Evolutionary conservation across 75 land plant species (phyloP).

Genomic region (Pinus albicaulis): DNA sequence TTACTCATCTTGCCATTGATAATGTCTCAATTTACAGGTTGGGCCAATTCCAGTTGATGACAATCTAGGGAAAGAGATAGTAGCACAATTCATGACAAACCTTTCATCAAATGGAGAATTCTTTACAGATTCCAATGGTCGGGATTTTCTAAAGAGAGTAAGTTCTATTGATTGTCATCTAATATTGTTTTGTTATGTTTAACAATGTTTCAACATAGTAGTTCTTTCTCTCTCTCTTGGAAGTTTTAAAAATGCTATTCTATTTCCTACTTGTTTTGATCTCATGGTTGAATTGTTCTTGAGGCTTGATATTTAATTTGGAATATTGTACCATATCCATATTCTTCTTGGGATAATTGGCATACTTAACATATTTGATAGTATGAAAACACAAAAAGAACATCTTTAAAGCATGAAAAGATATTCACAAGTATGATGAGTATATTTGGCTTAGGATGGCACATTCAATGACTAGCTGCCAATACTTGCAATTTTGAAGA

Average conservation of each 20-base stretch:
- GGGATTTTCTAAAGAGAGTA: conserved; percentile 94
- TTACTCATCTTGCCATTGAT: background rate
- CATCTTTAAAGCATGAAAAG: no score
- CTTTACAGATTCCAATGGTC: conserved; percentile 92
- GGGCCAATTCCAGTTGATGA: conserved; percentile 93
- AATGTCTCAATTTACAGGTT: conserved; percentile 45
- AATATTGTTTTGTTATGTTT: conserved; percentile 2
- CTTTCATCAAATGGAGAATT: conserved; percentile 63
- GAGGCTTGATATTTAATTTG: background rate
- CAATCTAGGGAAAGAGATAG: conserved; percentile 81
- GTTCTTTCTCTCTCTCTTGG: no score
- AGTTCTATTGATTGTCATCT: background rate
- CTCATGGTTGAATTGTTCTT: background rate
- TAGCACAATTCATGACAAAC: conserved; percentile 50
- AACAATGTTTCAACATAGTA: no score
- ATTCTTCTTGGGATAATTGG: no score
- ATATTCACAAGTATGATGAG: no score
- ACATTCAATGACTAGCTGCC: no score
- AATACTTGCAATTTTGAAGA: no score
- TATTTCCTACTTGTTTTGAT: background rate
- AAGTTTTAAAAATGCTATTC: no score
- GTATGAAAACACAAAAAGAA: no score
- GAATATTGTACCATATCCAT: no score
- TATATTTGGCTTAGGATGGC: no score
- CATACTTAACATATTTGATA: no score